Base-by-base conservation (phyloP, 495 filamentous ascomycete genomes). In the Lasiosphaeria hispida region DNA sequence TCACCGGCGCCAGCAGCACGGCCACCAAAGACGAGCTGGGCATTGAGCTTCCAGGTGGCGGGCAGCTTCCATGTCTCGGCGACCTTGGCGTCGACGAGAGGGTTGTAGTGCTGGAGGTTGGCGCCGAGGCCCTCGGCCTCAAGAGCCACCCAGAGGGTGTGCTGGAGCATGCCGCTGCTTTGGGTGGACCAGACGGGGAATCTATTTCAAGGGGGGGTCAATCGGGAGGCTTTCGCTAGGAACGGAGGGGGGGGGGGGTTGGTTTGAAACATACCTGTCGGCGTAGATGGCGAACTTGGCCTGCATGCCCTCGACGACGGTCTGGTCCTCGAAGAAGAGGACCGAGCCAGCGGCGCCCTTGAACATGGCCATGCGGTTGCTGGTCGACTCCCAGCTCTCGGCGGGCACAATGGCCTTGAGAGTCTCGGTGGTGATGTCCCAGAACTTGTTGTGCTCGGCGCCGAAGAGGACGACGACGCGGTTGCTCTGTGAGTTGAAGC, bases 51-150 rank as follows among this genome's bases (percentile, higher is more conserved):
- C 87, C 87, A 91, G 49, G 74, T 77, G 33, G 62, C 49, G 38
- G 83, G 80, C 13, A 89, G 61, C 13, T 76, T 77, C 86, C 86
- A 90, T 52, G 78, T 63, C 55, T 74, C 69, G 33, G 69, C 64
- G 10, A 85, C 82, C 71, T 79, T 79, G 42, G 65, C 73, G 71
- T 87, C 84, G 51, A 89, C 70, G 48, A 88, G 64, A 1, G 86
- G 80, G 78, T 86, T 87, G 76, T 89, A 89, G 70, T 90, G 87
- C 76, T 91, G 88, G 4, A 91, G 77, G 74, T 85, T 90, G 67
- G 80, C 82, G 43, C 87, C 88, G 36, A 90, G 74, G 36, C 88
- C 87, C 72, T 90, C 86, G 57, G 79, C 75, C 71, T 87, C 83
- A 38, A 91, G 76, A 0, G 83, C 80, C 0, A 80, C 83, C 87